phyloP scores from a whole-genome alignment of 306 rosid species.

The Sindora glabra region DNA sequence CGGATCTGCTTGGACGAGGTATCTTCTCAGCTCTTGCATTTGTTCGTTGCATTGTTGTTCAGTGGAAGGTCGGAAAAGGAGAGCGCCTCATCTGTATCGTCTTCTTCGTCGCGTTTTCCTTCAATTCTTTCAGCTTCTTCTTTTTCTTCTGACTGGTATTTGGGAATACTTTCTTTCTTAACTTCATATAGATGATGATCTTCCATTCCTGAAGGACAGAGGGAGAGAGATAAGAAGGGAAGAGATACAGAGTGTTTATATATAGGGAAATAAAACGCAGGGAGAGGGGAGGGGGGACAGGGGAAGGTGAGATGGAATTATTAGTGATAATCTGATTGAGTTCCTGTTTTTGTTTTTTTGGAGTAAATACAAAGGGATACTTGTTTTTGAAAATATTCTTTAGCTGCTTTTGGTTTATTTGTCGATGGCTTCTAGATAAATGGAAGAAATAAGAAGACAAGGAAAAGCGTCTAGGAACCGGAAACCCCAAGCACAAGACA shows the following conservation, averaged over 20 bases:
- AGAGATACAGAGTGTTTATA: background rate
- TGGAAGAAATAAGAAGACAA: too few species aligned
- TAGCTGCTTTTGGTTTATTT: background rate
- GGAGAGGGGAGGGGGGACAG: too few species aligned
- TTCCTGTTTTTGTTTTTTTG: slow-evolving; percentile 10
- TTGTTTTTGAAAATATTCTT: slow-evolving; percentile 1
- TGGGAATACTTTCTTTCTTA: background rate
- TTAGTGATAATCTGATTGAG: background rate
- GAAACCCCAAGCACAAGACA: slow-evolving; percentile 12
- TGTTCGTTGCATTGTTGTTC: slow-evolving; percentile 1
- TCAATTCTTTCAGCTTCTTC: background rate
- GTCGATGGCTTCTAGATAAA: slow-evolving; percentile 30
- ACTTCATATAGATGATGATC: background rate
- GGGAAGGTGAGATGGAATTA: slow-evolving; percentile 5
- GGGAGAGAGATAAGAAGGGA: too few species aligned
- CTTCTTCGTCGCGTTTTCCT: background rate
- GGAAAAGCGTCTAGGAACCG: slow-evolving; percentile 42
- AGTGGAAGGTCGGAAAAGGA: slow-evolving; percentile 58
- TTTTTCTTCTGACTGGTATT: background rate
- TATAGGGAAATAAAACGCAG: background rate
- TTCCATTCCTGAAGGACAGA: slow-evolving; percentile 15
- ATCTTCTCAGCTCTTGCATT: slow-evolving; percentile 6
- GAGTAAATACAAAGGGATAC: slow-evolving; percentile 17
- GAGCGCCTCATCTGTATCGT: slow-evolving; percentile 36
- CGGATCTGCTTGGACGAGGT: slow-evolving; percentile 10